Evolutionary conservation across 2,329 filamentous ascomycete species (phyloP).

Genomic region (Colletotrichum trifolii): DNA sequence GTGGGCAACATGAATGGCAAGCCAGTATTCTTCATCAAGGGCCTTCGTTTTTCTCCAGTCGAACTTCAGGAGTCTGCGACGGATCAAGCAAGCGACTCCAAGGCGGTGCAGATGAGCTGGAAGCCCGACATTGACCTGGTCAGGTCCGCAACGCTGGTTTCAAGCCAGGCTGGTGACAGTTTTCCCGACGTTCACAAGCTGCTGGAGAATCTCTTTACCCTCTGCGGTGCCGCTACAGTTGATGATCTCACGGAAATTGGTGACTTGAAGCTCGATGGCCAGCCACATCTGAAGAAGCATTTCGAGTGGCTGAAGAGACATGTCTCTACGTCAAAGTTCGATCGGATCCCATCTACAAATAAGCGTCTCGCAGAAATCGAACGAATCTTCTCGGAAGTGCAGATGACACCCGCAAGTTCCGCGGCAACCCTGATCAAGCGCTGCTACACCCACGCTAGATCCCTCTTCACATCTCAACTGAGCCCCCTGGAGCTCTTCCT

Average conservation of each 20-base stretch:
- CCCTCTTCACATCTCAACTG: neutral
- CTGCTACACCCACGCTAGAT: slow-evolving; percentile 13
- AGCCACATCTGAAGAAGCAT: slow-evolving; percentile 6
- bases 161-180: neutral
- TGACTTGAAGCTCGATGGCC: neutral
- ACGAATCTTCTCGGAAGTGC: neutral
- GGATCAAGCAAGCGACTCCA: neutral
- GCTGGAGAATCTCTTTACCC: slow-evolving; percentile 8
- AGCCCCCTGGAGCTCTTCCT: slow-evolving; percentile 19
- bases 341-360: fast-evolving
- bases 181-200: neutral
- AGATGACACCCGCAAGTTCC: neutral
- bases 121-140: slow-evolving; percentile 6
- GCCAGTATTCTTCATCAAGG: slow-evolving; percentile 3
- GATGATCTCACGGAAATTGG: neutral
- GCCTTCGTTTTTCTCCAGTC: neutral
- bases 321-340: neutral
- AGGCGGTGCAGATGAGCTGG: neutral
- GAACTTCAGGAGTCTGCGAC: neutral
- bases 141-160: neutral
- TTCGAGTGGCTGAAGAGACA: slow-evolving; percentile 5
- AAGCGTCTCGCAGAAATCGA: neutral
- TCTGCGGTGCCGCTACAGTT: neutral
- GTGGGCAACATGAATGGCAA: neutral
- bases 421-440: slow-evolving; percentile 15